A percentile compares a stretch with the other conserved stretches of the same genome.
These are phyloP conservation scores for Metahyphopichia silvanorum DNA, from an alignment of 805 yeast species.

Conservation along the genomic window DNA sequence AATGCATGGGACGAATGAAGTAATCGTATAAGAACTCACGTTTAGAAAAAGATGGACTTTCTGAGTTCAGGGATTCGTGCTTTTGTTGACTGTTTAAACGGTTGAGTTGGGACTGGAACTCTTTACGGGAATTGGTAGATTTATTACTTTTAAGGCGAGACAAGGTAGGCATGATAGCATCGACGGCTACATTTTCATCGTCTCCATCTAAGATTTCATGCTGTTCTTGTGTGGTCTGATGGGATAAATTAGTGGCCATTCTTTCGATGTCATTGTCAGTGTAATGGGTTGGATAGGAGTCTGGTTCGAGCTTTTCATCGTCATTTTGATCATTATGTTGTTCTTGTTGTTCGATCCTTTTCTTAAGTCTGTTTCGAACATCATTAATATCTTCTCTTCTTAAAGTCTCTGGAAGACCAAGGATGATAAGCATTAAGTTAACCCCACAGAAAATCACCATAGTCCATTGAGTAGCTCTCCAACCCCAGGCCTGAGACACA, in stretches of 20 bases:
- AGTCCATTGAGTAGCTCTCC: slow-evolving; percentile 90
- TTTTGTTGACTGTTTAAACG: neutral
- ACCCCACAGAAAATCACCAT: slow-evolving; percentile 64
- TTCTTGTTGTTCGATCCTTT: slow-evolving; percentile 2
- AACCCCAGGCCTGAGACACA: slow-evolving; percentile 67
- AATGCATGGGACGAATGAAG: slow-evolving; percentile 55
- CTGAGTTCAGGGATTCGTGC: neutral
- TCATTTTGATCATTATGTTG: slow-evolving; percentile 1
- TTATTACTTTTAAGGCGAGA: slow-evolving; percentile 33
- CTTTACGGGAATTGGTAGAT: slow-evolving; percentile 26
- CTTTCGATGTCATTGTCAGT: slow-evolving; percentile 22
- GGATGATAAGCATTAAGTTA: slow-evolving; percentile 45
- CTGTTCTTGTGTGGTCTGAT: neutral
- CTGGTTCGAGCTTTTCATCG: slow-evolving; percentile 3
- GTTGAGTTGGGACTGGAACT: slow-evolving; percentile 2
- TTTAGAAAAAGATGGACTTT: slow-evolving; percentile 2
- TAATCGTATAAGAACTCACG: slow-evolving; percentile 36
- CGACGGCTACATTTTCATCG: slow-evolving; percentile 34
- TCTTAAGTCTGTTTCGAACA: slow-evolving; percentile 2
- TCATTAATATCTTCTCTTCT: slow-evolving; percentile 50
- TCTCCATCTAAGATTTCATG: slow-evolving; percentile 4
- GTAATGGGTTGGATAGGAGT: slow-evolving; percentile 5
- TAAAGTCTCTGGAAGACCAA: slow-evolving; percentile 77
- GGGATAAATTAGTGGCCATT: slow-evolving; percentile 30
- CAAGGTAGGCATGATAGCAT: slow-evolving; percentile 37